Evolutionary conservation across 164 flowering plant genomes (phyloP), one percentile per base, ranked within the genome.

Genomic region (Euptelea pleiosperma): DNA sequence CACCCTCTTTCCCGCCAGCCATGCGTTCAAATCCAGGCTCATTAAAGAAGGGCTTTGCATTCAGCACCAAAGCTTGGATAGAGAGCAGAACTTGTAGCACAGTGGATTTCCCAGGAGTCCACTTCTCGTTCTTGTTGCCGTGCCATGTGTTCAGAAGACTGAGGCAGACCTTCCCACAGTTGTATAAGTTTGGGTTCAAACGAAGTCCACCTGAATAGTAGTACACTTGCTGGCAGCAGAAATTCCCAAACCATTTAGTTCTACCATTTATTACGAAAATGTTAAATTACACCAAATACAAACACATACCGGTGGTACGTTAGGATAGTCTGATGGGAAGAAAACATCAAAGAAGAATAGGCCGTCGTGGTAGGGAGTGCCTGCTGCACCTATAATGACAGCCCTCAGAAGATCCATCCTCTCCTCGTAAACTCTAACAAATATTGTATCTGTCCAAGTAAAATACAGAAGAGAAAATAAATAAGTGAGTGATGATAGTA

Each of bases 331-430:
- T 53, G 47, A 15, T 46, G 97, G 97, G 47, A 89, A 80, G 63
- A 37, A 62, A 49, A 85, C 69, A 55, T 89, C 97, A 59, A 89
- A 89, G 79, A 89, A 83, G 70, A 80, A 89, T 16, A 89, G 80
- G 49, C 94, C 94, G 62, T 89, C 88, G 64, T 89, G 97, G 72
- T 89, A 89, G 21, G 97, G 97, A 55, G 97, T 87, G 26, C 91
- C 91, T 41, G 82, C 76, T 25, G 97, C 82, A 57, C 97, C 97
- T n/a, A 89, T 36, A 52, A 89, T 83, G n/a, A 81, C 94, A 60
- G 91, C 97, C 68, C 97, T 79, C 74, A 89, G 51, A 37, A 89
- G 82, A 77, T 87, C 94, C 83, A 89, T 83, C 63, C 93, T 74
- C 61, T 78, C 53, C 70, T 89, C 96, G 68, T 72, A 89, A 11